phyloP scores from a whole-genome alignment of 768 basidiomycete species.

The Daedaleopsis nitida region DNA sequence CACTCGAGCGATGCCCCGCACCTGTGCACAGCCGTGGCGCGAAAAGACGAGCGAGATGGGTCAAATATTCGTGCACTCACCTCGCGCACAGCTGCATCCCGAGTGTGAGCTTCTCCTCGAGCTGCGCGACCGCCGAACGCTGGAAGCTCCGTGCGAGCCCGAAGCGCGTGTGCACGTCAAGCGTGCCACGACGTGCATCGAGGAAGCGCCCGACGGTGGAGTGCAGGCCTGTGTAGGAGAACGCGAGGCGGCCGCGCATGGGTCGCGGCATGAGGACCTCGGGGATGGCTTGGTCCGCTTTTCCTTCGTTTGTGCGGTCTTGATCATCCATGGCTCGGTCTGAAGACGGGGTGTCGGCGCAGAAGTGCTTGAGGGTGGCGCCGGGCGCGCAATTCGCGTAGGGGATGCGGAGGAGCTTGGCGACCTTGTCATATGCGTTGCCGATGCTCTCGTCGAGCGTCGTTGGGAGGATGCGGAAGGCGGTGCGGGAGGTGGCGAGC shows the following conservation, averaged over 20 bases:
- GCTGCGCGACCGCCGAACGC: slow-evolving; percentile 64
- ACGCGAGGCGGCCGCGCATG: slow-evolving; percentile 56
- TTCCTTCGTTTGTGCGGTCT: no score
- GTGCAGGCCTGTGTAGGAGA: slow-evolving; percentile 82
- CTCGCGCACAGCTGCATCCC: slow-evolving; percentile 53
- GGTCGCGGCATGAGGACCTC: slow-evolving; percentile 29
- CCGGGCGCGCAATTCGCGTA: slow-evolving; percentile 71
- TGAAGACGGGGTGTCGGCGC: slow-evolving; percentile 36
- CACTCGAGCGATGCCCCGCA: no score
- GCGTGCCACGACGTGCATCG: slow-evolving; percentile 39
- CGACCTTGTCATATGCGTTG: slow-evolving; percentile 84
- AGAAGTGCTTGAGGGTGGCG: slow-evolving; percentile 76
- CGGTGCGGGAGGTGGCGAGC: slow-evolving; percentile 58
- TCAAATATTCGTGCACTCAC: slow-evolving; percentile 47
- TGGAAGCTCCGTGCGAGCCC: slow-evolving; percentile 76
- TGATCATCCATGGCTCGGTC: no score
- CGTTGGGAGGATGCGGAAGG: slow-evolving; percentile 72
- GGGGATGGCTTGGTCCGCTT: neutral
- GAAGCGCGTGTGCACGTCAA: slow-evolving; percentile 42
- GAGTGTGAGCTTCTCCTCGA: slow-evolving; percentile 72
- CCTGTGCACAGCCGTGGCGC: slow-evolving; percentile 83
- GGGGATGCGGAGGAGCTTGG: slow-evolving; percentile 65
- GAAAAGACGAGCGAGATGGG: slow-evolving; percentile 61
- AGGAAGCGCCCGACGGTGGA: slow-evolving; percentile 68
- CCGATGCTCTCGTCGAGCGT: slow-evolving; percentile 79